Conservation (phyloP, 2,329 filamentous ascomycete species). For the Reticulascus tulasneorum region DNA sequence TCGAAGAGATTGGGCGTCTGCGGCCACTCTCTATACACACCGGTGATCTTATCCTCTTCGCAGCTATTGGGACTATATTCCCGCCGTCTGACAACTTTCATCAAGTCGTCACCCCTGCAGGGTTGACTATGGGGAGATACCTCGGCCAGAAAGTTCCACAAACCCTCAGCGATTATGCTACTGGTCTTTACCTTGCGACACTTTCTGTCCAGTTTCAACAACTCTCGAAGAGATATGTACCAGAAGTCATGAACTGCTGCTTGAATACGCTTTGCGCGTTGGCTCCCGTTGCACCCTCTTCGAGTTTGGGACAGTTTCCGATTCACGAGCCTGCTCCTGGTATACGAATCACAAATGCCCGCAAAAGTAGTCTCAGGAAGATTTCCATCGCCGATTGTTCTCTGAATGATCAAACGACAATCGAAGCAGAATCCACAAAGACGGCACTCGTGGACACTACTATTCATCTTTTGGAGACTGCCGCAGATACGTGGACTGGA, state of each 20-base stretch:
- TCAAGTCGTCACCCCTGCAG: constrained; percentile 85
- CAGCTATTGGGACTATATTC: constrained; percentile 79
- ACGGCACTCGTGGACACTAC: constrained; percentile 60
- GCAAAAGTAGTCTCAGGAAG: constrained; percentile 41
- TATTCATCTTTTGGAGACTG: constrained; percentile 60
- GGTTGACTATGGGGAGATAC: constrained; percentile 78
- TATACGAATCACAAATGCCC: constrained; percentile 45
- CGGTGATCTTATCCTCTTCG: constrained; percentile 79
- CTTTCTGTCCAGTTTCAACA: constrained; percentile 79
- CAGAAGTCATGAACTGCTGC: constrained; percentile 80
- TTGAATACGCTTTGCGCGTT: constrained; percentile 69
- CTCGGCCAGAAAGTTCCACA: constrained; percentile 72
- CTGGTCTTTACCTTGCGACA: constrained; percentile 74
- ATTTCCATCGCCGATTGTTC: constrained; percentile 58
- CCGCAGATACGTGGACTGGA: constrained; percentile 68
- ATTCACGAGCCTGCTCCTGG: constrained; percentile 51
- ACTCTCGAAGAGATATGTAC: constrained; percentile 81
- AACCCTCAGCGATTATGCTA: constrained; percentile 61
- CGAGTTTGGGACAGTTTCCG: constrained; percentile 55
- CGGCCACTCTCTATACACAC: constrained; percentile 50
- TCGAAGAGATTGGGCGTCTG: constrained; percentile 50
- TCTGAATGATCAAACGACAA: constrained; percentile 17
- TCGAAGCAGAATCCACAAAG: constrained; percentile 34
- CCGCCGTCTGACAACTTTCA: constrained; percentile 98
- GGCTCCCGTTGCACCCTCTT: constrained; percentile 48